phyloP scores from a whole-genome alignment of 495 filamentous ascomycete species.

The Xylaria venustula region DNA sequence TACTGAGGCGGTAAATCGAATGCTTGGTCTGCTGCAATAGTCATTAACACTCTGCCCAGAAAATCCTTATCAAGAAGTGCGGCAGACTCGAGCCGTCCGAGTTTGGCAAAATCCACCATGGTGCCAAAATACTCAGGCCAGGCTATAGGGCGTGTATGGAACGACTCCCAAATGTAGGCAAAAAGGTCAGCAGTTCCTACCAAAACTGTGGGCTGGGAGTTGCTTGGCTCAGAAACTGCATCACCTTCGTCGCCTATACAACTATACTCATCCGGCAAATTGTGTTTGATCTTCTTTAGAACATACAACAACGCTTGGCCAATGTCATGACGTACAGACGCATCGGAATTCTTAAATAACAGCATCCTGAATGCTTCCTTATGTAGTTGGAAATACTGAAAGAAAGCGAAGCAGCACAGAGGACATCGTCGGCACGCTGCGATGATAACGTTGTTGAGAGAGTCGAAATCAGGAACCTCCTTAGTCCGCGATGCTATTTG shows the following conservation, averaged over 20 bases:
- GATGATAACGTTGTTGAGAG: conserved; percentile 53
- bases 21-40: conserved; percentile 59
- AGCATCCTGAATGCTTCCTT: conserved; percentile 61
- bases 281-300: conserved; percentile 50
- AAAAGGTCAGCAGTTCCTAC: conserved; percentile 39
- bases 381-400: conserved; percentile 62
- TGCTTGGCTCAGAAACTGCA: conserved; percentile 9
- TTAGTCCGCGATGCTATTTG: conserved; percentile 75
- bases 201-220: conserved; percentile 4
- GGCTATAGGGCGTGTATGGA: conserved; percentile 56
- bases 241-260: conserved; percentile 21
- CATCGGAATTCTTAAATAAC: conserved; percentile 62
- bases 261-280: conserved; percentile 43
- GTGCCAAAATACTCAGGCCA: conserved; percentile 84
- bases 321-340: conserved; percentile 59
- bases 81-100: conserved; percentile 54
- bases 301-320: conserved; percentile 54
- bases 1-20: conserved; percentile 43
- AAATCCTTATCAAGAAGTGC: conserved; percentile 56
- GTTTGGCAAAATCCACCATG: conserved; percentile 56
- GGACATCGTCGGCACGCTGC: conserved; percentile 54
- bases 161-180: conserved; percentile 52
- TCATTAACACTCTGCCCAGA: conserved; percentile 56
- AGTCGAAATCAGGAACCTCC: conserved; percentile 62
- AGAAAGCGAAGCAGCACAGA: conserved; percentile 54